Base-by-base conservation (phyloP, 2,329 filamentous ascomycete genomes). In the Endoconidiophora polonica region DNA sequence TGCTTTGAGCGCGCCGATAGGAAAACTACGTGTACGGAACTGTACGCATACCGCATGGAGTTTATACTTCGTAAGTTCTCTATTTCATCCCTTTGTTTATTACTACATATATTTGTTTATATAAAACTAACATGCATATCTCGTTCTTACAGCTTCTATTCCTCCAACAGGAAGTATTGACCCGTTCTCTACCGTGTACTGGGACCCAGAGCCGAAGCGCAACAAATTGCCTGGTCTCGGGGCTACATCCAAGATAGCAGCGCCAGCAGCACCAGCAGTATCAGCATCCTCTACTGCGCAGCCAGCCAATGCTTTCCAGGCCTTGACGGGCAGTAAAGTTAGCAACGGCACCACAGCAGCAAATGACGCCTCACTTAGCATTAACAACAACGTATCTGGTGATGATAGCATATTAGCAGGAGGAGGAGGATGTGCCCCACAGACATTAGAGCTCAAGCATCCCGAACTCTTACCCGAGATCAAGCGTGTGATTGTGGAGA, bases 121-220 rank as follows among this genome's bases (percentile, higher is more conserved):
- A 12, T 14, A 26, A 39, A 38, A 50, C 55, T 60, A 47, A 58
- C 58, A 57, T 50, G 60, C 20, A 10, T 18, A n/a, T 23, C 5
- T 52, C n/a, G 23, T 9, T 12, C 26, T 29, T 49, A 6, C 55
- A 73, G 71, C 69, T 49, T 60, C 61, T 51, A 65, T 77, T 12
- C 65, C 72, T 37, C 66, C 62, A 64, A 79, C 64, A 44, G 62
- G 63, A 44, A 61, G 64, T 5, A 90, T 98, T 55, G 81, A 98
- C 59, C 91, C 91, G 0, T 93, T 90, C 60, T 88, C 86, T 0
- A 77, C 77, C 0, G 63, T 69, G 0, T 96, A 96, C 63, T 96
- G 91, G 91, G 65, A 70, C 26, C 56, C 65, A 2, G 67, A 68
- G 51, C 59, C 58, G 16, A 66, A 64, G 54, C 56, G 59, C 20